phyloP scores from a whole-genome alignment of 257 asterid species.

The Capsicum rhomboideum region DNA sequence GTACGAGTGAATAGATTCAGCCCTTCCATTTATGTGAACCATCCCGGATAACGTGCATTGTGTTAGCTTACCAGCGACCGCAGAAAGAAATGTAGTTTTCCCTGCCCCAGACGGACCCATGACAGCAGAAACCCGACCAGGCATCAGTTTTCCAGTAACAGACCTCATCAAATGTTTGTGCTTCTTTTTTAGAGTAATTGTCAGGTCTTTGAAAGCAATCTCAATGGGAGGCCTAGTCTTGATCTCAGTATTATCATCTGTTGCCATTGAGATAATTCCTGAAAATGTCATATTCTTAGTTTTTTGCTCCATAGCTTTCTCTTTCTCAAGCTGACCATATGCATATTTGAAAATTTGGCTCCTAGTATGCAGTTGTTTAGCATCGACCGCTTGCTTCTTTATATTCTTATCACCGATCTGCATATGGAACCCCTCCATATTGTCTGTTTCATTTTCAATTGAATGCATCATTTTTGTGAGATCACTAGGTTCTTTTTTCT shows the following conservation, averaged over 20 bases:
- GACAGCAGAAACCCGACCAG: conserved; percentile 88
- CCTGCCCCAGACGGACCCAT: conserved; percentile 99
- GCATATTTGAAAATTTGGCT: conserved; percentile 96
- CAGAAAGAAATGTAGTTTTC: conserved; percentile 90
- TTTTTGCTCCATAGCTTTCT: conserved; percentile 85
- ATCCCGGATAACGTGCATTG: conserved; percentile 69
- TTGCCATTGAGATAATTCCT: conserved; percentile 82
- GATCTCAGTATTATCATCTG: conserved; percentile 41
- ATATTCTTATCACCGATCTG: conserved; percentile 60
- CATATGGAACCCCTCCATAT: conserved; percentile 50
- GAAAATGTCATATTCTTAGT: conserved; percentile 78
- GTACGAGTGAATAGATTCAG: conserved; percentile 72
- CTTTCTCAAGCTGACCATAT: conserved; percentile 88
- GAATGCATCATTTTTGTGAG: conserved; percentile 67
- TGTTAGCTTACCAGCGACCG: conserved; percentile 67
- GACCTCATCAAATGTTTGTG: conserved; percentile 80
- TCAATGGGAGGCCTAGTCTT: conserved; percentile 71
- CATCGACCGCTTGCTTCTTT: conserved; percentile 56
- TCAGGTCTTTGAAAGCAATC: conserved; percentile 78
- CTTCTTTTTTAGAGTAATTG: conserved; percentile 68
- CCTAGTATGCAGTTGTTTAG: conserved; percentile 61
- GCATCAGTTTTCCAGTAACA: conserved; percentile 67
- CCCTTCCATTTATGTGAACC: conserved; percentile 74
- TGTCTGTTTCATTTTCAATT: conserved; percentile 50
- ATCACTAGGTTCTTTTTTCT: conserved; percentile 36